phyloP scores from a whole-genome alignment of 2,329 filamentous ascomycete genomes.

The Leptosphaerulina australis region DNA sequence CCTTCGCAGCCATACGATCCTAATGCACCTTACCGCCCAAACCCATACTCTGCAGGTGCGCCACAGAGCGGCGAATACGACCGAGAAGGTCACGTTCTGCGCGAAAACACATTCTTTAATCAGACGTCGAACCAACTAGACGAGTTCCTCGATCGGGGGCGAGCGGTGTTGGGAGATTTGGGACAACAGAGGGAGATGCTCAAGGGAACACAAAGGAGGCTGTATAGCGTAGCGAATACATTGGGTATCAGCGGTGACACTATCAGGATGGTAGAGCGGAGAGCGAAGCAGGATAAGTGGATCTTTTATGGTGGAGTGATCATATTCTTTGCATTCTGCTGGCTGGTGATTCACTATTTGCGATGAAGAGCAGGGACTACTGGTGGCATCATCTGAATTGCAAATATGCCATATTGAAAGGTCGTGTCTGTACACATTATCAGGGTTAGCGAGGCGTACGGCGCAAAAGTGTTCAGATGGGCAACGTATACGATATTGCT shows the following conservation, averaged over 20 bases:
- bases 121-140: conserved; percentile 85
- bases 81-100: conserved; percentile 80
- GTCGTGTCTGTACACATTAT: background rate
- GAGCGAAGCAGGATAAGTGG: conserved; percentile 96
- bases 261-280: conserved; percentile 92
- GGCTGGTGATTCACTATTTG: conserved; percentile 84
- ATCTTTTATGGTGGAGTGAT: conserved; percentile 90
- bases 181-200: conserved; percentile 91
- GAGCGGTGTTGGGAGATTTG: conserved; percentile 87
- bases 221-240: conserved; percentile 94
- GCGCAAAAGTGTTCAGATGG: conserved; percentile 8
- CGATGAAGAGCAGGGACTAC: conserved; percentile 45
- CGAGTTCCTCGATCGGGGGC: conserved; percentile 89
- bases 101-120: conserved; percentile 87
- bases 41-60: conserved; percentile 49
- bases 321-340: conserved; percentile 90
- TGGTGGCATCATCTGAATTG: background rate
- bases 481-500: background rate
- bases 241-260: conserved; percentile 93
- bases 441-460: conserved; percentile 28
- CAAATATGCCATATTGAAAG: background rate
- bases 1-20: conserved; percentile 38
- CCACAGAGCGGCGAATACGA: conserved; percentile 60
- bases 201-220: conserved; percentile 87
- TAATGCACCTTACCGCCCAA: conserved; percentile 46